Evolutionary conservation across 352 stramenopile genomes (phyloP).

Genomic region (Thraustotheca clavata): DNA sequence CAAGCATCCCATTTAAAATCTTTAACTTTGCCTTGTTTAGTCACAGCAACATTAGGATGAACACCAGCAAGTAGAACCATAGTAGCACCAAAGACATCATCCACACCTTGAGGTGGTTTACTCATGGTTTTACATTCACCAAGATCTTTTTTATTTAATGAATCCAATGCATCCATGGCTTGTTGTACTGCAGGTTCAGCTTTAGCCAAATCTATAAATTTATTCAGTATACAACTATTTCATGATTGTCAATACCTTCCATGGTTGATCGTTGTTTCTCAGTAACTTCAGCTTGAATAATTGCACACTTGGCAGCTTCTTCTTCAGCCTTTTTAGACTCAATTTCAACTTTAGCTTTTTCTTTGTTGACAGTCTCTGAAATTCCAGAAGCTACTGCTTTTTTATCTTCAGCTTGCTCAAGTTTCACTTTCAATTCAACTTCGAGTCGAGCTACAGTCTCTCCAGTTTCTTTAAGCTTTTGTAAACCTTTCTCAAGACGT

Average conservation of each 20-base stretch:
- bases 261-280: constrained; percentile 86
- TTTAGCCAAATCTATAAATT: constrained; percentile 83
- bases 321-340: constrained; percentile 91
- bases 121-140: constrained; percentile 96
- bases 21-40: constrained; percentile 94
- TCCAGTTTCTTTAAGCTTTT: constrained; percentile 90
- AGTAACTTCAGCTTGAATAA: constrained; percentile 91
- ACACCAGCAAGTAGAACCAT: constrained; percentile 94
- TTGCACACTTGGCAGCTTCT: constrained; percentile 87
- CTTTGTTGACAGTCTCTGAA: constrained; percentile 91
- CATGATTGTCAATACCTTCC: constrained; percentile 25
- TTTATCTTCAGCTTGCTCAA: constrained; percentile 94
- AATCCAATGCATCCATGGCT: constrained; percentile 94
- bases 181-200: constrained; percentile 91
- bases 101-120: constrained; percentile 89
- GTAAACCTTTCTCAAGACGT: constrained; percentile 86
- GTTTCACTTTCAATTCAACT: constrained; percentile 91
- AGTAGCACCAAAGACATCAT: constrained; percentile 91
- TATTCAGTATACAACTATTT: too few relatives aligned
- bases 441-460: constrained; percentile 90
- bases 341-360: constrained; percentile 93
- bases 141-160: constrained; percentile 95
- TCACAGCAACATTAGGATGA: constrained; percentile 88
- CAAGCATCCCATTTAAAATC: constrained; percentile 92
- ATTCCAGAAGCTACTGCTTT: constrained; percentile 91